phyloP scores from a whole-genome alignment of 2,329 filamentous ascomycete genomes.

The Claviceps purpurea region DNA sequence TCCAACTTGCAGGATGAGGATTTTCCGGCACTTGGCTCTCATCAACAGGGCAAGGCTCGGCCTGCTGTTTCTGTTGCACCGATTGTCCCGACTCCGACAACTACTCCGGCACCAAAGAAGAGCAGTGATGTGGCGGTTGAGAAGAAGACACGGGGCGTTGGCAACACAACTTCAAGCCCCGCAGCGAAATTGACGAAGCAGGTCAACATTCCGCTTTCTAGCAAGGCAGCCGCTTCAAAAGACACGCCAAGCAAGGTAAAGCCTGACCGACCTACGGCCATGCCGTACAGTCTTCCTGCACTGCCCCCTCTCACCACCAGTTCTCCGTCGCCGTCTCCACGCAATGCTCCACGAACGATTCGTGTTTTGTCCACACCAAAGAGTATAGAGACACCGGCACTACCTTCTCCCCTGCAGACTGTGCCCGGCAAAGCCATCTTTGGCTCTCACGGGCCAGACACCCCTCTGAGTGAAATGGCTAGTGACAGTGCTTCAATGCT shows the following conservation, averaged over 20 bases:
- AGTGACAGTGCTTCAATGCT: slow-evolving; percentile 68
- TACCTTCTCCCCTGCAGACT: slow-evolving; percentile 18
- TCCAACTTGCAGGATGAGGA: slow-evolving; percentile 43
- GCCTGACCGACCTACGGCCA: slow-evolving; percentile 8
- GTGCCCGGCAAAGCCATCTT: slow-evolving; percentile 18
- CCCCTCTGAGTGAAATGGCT: slow-evolving; percentile 58
- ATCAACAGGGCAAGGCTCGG: slow-evolving; percentile 23
- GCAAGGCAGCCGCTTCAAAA: neutral
- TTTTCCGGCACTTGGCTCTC: slow-evolving; percentile 44
- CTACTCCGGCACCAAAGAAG: slow-evolving; percentile 20
- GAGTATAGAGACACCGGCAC: slow-evolving; percentile 36
- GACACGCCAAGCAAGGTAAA: slow-evolving; percentile 1
- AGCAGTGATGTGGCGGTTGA: slow-evolving; percentile 17
- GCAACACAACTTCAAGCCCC: neutral
- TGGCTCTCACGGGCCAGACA: slow-evolving; percentile 45
- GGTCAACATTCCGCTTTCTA: neutral
- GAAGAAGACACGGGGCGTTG: slow-evolving; percentile 9
- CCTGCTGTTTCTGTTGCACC: slow-evolving; percentile 19
- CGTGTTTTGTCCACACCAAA: slow-evolving; percentile 48
- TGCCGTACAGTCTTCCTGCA: slow-evolving; percentile 33
- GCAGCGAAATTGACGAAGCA: neutral
- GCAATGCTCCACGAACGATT: slow-evolving; percentile 48
- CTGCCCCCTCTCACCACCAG: slow-evolving; percentile 30
- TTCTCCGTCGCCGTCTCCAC: slow-evolving; percentile 35
- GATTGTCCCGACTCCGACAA: slow-evolving; percentile 22